Percentiles rank a stretch among this genome's conserved stretches.
Evolutionary conservation across 176 grass and related monocot genomes (phyloP).

Genomic region (Triticum turgidum): DNA sequence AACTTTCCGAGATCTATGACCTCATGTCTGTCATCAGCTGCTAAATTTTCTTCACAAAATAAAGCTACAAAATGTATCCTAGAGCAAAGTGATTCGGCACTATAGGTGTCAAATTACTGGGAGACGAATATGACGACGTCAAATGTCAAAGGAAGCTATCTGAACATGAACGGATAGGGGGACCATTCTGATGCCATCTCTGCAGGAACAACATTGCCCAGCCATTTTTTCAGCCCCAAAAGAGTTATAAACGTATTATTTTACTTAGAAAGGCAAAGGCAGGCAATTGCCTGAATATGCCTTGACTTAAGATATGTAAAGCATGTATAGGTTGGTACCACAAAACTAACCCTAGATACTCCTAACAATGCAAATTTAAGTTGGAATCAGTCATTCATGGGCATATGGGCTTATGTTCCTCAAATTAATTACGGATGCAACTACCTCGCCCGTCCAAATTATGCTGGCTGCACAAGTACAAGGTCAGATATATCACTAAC

Average conservation of each 20-base stretch:
- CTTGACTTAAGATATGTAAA: conserved; percentile 21
- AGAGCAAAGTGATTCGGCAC: not conserved
- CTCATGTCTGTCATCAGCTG: not conserved
- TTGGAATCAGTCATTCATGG: not conserved
- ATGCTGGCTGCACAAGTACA: not conserved
- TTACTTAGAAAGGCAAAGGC: conserved; percentile 10
- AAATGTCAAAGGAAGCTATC: conserved; percentile 11
- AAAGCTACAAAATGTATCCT: not conserved
- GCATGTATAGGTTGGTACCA: not conserved
- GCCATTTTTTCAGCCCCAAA: conserved; percentile 27
- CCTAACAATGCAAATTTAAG: conserved; percentile 1
- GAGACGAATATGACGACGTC: not conserved
- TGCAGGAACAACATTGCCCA: conserved; percentile 36
- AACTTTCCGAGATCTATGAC: not conserved
- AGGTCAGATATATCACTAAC: not conserved
- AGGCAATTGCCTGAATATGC: not conserved
- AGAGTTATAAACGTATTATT: conserved; percentile 9
- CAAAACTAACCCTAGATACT: conserved; percentile 22
- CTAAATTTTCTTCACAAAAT: not conserved
- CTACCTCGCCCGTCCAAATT: conserved; percentile 1
- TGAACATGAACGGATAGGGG: not conserved
- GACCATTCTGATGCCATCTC: conserved; percentile 28
- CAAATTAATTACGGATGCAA: not conserved
- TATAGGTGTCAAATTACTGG: not conserved
- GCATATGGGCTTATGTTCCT: not conserved